These are phyloP conservation scores for Rhododendron molle DNA, from an alignment of 148 eudicot genomes.

Conservation along the genomic window DNA sequence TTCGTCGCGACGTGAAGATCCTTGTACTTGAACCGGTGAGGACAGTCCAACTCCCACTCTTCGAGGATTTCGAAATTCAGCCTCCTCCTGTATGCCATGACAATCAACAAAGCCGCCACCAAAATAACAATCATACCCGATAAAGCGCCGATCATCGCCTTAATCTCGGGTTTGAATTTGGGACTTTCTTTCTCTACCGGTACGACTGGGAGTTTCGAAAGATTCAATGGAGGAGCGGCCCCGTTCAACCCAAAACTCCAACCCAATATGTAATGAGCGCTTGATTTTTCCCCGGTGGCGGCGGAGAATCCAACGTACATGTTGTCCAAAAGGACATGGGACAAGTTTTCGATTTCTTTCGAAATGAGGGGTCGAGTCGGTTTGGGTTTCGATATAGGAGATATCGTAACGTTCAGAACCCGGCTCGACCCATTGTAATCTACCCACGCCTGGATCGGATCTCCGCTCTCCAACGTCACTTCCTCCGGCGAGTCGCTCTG, in stretches of 20 bases:
- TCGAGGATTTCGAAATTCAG: conserved; percentile 14
- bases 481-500: background rate
- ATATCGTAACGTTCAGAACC: conserved; percentile 19
- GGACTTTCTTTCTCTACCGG: background rate
- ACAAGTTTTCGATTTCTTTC: background rate
- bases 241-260: conserved; percentile 31
- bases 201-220: background rate
- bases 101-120: background rate
- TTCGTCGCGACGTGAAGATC: conserved; percentile 25
- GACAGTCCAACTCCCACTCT: conserved; percentile 35
- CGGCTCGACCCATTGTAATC: conserved; percentile 22
- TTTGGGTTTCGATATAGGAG: conserved; percentile 1
- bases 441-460: conserved; percentile 33
- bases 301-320: conserved; percentile 36
- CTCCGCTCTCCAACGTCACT: background rate
- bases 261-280: conserved; percentile 31
- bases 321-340: background rate
- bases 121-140: conserved; percentile 6
- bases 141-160: background rate
- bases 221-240: conserved; percentile 10
- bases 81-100: background rate
- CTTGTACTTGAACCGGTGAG: conserved; percentile 23
- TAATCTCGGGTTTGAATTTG: background rate
- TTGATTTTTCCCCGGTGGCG: conserved; percentile 19
- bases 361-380: conserved; percentile 24